These are phyloP conservation scores for Malus fusca DNA, from an alignment of 306 rosid species.

Conservation along the genomic window DNA sequence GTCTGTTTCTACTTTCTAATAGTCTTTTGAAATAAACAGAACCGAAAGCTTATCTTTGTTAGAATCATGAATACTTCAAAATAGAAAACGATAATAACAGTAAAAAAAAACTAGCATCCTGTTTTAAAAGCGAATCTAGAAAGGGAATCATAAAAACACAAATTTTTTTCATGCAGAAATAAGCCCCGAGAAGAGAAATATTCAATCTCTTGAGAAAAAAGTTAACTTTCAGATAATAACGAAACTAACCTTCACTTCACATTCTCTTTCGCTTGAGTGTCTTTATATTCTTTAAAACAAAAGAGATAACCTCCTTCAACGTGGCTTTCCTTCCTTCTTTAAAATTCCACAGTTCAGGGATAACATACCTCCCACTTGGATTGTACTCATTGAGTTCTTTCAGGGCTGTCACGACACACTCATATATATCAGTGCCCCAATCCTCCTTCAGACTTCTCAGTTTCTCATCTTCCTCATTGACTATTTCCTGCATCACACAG, in stretches of 20 bases:
- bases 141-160: no score
- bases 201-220: background rate
- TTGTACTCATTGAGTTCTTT: slow-evolving; percentile 71
- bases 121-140: no score
- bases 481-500: slow-evolving; percentile 38
- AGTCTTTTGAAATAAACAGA: no score
- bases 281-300: slow-evolving; percentile 38
- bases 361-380: slow-evolving; percentile 70
- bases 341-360: slow-evolving; percentile 67
- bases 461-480: slow-evolving; percentile 64
- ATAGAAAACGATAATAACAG: no score
- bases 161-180: no score
- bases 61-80: no score
- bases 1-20: no score
- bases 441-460: slow-evolving; percentile 52
- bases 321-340: slow-evolving; percentile 83
- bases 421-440: slow-evolving; percentile 67
- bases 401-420: slow-evolving; percentile 48
- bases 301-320: slow-evolving; percentile 67
- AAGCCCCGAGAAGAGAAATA: no score
- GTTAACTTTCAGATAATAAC: background rate
- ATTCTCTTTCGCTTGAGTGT: slow-evolving; percentile 59
- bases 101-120: no score
- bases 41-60: no score
- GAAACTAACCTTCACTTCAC: slow-evolving; percentile 42